A percentile compares a stretch with the other conserved stretches of the same genome.
Evolutionary conservation across 2,329 filamentous ascomycete genomes (phyloP).

Genomic region (Immersiporthe knoxdaviesiana): DNA sequence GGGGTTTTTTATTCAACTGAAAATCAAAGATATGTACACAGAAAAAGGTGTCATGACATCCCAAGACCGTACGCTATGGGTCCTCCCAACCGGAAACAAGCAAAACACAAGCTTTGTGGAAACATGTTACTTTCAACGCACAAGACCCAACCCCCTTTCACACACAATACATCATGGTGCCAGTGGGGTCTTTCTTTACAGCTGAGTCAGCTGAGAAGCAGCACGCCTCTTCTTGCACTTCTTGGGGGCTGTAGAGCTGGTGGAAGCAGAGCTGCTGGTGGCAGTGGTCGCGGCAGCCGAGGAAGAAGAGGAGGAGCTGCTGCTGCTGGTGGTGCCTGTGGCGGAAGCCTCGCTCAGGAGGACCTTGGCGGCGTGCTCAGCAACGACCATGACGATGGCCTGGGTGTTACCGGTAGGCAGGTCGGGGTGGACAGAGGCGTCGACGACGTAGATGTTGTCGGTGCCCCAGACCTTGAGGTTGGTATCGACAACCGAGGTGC

Average conservation of each 20-base stretch:
- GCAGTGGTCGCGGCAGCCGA: slow-evolving; percentile 9
- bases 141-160: too few relatives aligned
- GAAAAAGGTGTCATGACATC: slow-evolving; percentile 26
- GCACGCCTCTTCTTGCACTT: slow-evolving; percentile 27
- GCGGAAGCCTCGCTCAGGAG: slow-evolving; percentile 28
- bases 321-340: slow-evolving; percentile 5
- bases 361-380: slow-evolving; percentile 42
- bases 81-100: slow-evolving; percentile 9
- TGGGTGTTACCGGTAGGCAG: slow-evolving; percentile 65
- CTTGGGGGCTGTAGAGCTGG: slow-evolving; percentile 10
- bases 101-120: neutral
- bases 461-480: slow-evolving; percentile 59
- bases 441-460: slow-evolving; percentile 65
- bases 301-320: slow-evolving; percentile 5
- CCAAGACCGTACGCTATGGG: slow-evolving; percentile 21
- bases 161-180: too few relatives aligned
- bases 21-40: slow-evolving; percentile 25
- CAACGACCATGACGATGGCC: slow-evolving; percentile 44
- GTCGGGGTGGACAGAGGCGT: slow-evolving; percentile 66
- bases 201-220: slow-evolving; percentile 10
- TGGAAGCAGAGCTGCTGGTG: neutral
- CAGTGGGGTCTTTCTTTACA: neutral
- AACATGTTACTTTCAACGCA: neutral
- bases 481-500: slow-evolving; percentile 39
- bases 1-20: slow-evolving; percentile 18